Conservation (phyloP, 2,329 filamentous ascomycete genomes). For the Periconia macrospinosa region DNA sequence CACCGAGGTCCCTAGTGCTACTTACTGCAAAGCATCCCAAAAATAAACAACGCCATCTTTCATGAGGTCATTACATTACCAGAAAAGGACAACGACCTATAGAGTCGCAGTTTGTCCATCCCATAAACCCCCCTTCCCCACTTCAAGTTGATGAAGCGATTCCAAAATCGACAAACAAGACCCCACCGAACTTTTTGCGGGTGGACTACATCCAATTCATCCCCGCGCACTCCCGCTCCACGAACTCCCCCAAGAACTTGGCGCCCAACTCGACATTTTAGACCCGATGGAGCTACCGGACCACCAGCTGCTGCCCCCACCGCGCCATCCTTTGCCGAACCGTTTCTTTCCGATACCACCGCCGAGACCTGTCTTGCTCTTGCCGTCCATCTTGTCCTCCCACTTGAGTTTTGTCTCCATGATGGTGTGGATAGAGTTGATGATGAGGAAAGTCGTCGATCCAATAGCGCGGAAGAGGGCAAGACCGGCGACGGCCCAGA, state of each 20-base stretch:
- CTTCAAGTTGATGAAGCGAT: neutral
- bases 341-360: slow-evolving; percentile 28
- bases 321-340: slow-evolving; percentile 31
- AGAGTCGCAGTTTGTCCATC: neutral
- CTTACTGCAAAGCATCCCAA: too few relatives aligned
- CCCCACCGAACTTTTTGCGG: neutral
- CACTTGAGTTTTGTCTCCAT: slow-evolving; percentile 81
- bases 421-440: slow-evolving; percentile 80
- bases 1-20: too few relatives aligned
- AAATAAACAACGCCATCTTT: neutral
- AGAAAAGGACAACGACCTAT: neutral
- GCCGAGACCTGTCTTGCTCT: slow-evolving; percentile 31
- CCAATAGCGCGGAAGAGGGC: slow-evolving; percentile 89
- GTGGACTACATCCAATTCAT: slow-evolving; percentile 1
- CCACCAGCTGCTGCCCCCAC: slow-evolving; percentile 42
- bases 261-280: slow-evolving; percentile 38
- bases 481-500: slow-evolving; percentile 86
- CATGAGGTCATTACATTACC: neutral
- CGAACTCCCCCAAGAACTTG: slow-evolving; percentile 18
- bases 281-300: slow-evolving; percentile 40
- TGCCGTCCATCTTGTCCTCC: slow-evolving; percentile 38
- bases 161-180: neutral
- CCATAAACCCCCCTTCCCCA: neutral
- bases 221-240: slow-evolving; percentile 38
- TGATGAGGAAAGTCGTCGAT: slow-evolving; percentile 75